Base-by-base conservation (phyloP, 2,329 filamentous ascomycete genomes). In the Monosporascus sp. region DNA sequence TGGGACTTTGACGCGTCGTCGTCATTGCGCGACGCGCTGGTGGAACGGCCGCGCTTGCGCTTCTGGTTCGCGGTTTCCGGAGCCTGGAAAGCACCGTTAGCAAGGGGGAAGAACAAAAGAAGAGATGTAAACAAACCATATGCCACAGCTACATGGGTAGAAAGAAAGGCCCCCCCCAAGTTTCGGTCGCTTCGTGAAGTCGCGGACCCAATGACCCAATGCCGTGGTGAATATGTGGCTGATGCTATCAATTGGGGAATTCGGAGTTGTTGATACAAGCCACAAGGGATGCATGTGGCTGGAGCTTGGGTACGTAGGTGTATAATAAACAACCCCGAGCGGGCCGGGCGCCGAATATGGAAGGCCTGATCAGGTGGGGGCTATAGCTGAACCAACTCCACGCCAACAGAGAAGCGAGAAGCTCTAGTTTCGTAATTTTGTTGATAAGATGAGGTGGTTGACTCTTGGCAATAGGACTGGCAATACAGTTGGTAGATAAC, bases 21-120 rank as follows among this genome's bases (percentile, higher is more conserved):
- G n/a, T 56, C 53, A 26, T 65, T 54, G 56, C 66, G 70, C 52
- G 70, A 70, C 72, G 73, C 73, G 73, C 72, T 72, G 35, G 70
- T 61, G 14, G 70, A 72, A 41, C 71, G 68, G 51, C 72, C 72
- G 64, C 74, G 74, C 62, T 75, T 77, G 58, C 74, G 74, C 59
- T 72, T 74, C 51, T 67, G 68, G 51, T 68, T 67, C 28, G 62
- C 62, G 35, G 66, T 58, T 51, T 65, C 60, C 38, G 59, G 52
- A 15, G 58, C 60, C 66, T 66, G 43, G 9, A 38, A n/a, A 35
- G 31, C 11, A 35, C 31, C 9, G 9, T 44, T 20, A 22, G 52
- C 51, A 31, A 45, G 35, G 26, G n/a, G 57, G 53, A 43, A 31
- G 14, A 15, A 48, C 57, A 8, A 40, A 35, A 9, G n/a, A 15